These are phyloP conservation scores for Fagopyrum esculentum DNA, from an alignment of 148 eudicot genomes.

Conservation along the genomic window DNA sequence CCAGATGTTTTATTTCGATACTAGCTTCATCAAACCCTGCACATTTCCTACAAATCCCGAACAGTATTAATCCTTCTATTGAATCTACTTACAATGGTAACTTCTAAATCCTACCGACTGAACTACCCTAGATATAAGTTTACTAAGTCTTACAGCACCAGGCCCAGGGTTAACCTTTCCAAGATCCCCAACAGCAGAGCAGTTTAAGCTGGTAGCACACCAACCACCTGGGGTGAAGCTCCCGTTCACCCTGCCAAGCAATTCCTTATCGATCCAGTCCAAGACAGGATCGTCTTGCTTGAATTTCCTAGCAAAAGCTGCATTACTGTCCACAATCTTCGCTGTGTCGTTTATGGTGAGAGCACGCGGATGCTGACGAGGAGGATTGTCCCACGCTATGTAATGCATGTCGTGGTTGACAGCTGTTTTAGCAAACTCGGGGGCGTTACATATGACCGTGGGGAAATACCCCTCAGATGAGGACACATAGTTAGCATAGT, in stretches of 20 bases:
- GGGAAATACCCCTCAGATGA: conserved; percentile 96
- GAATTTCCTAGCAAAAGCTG: conserved; percentile 87
- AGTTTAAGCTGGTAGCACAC: conserved; percentile 62
- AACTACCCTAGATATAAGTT: conserved; percentile 41
- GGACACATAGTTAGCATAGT: conserved; percentile 82
- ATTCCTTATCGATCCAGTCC: conserved; percentile 60
- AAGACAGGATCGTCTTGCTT: conserved; percentile 45
- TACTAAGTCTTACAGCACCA: conserved; percentile 62
- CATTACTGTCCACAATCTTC: conserved; percentile 55
- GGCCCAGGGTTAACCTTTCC: conserved; percentile 56
- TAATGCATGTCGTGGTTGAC: conserved; percentile 88
- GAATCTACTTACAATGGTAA: conserved; percentile 58
- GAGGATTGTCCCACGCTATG: conserved; percentile 88
- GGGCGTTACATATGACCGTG: conserved; percentile 79
- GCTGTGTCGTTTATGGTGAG: conserved; percentile 52
- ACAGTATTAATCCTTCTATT: background rate
- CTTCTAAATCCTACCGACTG: conserved; percentile 27
- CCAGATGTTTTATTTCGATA: background rate
- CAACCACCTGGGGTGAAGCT: conserved; percentile 86
- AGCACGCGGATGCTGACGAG: conserved; percentile 74
- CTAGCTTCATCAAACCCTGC: background rate
- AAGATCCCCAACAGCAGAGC: conserved; percentile 49
- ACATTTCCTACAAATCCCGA: background rate
- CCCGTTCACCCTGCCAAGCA: conserved; percentile 57
- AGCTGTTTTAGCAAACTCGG: conserved; percentile 51